A percentile compares a stretch with the other conserved stretches of the same genome.
phyloP scores from a whole-genome alignment of 352 stramenopile genomes.

The Phytophthora quininea region DNA sequence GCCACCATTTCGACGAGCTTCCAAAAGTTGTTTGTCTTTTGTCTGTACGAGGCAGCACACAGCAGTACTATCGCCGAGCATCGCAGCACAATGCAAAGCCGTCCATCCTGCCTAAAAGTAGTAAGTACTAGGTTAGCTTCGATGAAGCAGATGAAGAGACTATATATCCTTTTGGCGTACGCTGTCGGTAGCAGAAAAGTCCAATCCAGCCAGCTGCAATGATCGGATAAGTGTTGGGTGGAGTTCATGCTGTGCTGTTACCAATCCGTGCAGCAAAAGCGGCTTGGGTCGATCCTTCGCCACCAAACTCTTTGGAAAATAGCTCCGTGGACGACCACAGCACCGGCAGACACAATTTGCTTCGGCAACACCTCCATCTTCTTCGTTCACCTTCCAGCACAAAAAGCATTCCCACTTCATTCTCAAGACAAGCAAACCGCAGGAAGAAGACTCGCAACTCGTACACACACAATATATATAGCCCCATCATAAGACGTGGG shows the following conservation, averaged over 20 bases:
- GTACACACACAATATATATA: too few relatives aligned
- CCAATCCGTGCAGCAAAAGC: constrained; percentile 38
- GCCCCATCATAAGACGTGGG: too few relatives aligned
- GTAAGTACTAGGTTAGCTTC: not conserved
- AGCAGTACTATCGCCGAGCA: constrained; percentile 34
- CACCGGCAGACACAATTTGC: constrained; percentile 16
- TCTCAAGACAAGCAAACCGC: not conserved
- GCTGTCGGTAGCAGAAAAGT: constrained; percentile 32
- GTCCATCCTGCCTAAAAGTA: constrained; percentile 16
- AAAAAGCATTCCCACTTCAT: constrained; percentile 49
- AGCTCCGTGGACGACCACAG: constrained; percentile 39
- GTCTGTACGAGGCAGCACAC: constrained; percentile 19
- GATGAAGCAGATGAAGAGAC: not conserved
- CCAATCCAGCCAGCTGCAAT: constrained; percentile 27
- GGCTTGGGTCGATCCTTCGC: constrained; percentile 24
- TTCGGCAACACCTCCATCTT: constrained; percentile 11
- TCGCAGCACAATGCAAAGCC: constrained; percentile 43
- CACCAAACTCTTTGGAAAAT: constrained; percentile 31
- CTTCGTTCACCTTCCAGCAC: constrained; percentile 45
- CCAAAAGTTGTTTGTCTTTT: not conserved
- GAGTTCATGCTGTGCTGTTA: constrained; percentile 27
- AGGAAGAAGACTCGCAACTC: not conserved
- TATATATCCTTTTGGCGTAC: constrained; percentile 23
- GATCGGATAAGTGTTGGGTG: constrained; percentile 28
- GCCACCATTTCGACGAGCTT: constrained; percentile 26